Evolutionary conservation across 768 basidiomycete genomes (phyloP).

Genomic region (Boletus rubescentipes): DNA sequence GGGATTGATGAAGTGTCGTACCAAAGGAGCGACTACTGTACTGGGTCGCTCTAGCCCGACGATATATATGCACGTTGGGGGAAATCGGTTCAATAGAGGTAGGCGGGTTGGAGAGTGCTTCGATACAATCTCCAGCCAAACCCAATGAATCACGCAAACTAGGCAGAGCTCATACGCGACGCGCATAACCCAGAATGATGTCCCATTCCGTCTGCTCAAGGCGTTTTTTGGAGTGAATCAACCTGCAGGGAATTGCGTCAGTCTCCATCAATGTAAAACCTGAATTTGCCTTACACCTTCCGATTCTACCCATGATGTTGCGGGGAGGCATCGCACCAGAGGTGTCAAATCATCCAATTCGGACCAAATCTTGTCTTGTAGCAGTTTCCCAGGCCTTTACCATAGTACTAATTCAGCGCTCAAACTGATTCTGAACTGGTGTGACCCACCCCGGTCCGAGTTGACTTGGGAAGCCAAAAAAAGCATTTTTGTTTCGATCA

Average conservation of each 20-base stretch:
- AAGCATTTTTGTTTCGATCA: too few species aligned
- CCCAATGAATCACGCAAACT: background rate
- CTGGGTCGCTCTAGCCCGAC: background rate
- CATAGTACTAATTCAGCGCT: too few species aligned
- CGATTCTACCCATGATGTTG: background rate
- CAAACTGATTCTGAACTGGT: too few species aligned
- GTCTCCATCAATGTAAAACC: background rate
- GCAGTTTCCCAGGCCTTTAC: too few species aligned
- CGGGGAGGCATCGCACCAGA: constrained; percentile 8
- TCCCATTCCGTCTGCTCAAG: constrained; percentile 8
- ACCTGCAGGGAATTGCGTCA: background rate
- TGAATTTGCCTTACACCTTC: constrained; percentile 3
- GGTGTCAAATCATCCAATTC: constrained; percentile 7
- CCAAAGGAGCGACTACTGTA: background rate
- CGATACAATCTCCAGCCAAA: background rate
- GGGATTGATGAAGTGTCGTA: constrained; percentile 9
- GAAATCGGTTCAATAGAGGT: background rate
- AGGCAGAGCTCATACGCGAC: constrained; percentile 9
- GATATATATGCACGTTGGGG: constrained; percentile 8
- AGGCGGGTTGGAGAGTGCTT: background rate
- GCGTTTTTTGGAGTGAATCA: background rate
- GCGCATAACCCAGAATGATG: constrained; percentile 7
- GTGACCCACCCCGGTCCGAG: too few species aligned
- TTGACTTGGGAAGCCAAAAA: too few species aligned
- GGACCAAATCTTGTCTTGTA: constrained; percentile 1